Percentiles rank a stretch among this genome's conserved stretches.
These are phyloP conservation scores for Fusarium tuaranense DNA, from an alignment of 2,329 filamentous ascomycete species.

Conservation along the genomic window DNA sequence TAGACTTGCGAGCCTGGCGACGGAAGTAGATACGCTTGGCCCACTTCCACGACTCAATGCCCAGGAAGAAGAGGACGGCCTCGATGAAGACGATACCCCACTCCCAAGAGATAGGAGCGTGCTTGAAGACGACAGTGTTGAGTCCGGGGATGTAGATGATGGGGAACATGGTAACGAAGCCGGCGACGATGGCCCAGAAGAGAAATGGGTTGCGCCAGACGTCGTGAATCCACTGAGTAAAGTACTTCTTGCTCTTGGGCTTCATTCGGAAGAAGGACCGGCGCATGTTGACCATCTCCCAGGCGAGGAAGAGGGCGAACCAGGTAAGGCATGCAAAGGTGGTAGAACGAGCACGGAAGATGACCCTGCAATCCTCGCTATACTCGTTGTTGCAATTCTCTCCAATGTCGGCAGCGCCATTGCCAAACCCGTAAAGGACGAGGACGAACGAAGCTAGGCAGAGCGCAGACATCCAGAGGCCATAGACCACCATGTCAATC, in stretches of 20 bases:
- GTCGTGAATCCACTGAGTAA: conserved; percentile 74
- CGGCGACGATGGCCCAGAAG: conserved; percentile 68
- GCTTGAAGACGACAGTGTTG: conserved; percentile 68
- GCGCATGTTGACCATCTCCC: conserved; percentile 79
- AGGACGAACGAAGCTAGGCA: conserved; percentile 65
- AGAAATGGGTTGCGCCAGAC: conserved; percentile 78
- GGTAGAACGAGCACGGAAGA: conserved; percentile 77
- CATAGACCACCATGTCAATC: conserved; percentile 74
- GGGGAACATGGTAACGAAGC: conserved; percentile 60
- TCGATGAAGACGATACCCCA: conserved; percentile 70
- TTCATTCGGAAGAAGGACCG: conserved; percentile 80
- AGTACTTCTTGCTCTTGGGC: conserved; percentile 68
- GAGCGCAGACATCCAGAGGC: conserved; percentile 73
- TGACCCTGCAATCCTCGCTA: conserved; percentile 64
- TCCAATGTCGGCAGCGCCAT: conserved; percentile 64
- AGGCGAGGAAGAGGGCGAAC: conserved; percentile 80
- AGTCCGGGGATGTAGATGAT: conserved; percentile 69
- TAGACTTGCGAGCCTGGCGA: conserved; percentile 43
- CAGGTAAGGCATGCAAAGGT: conserved; percentile 80
- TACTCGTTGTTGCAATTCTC: conserved; percentile 69
- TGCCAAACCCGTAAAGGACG: conserved; percentile 63
- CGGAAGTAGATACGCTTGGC: conserved; percentile 61
- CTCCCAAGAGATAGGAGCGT: conserved; percentile 69
- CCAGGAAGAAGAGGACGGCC: conserved; percentile 67
- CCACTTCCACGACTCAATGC: conserved; percentile 70